phyloP scores from a whole-genome alignment of 202 grass and related monocot species.

The Eragrostis tef region DNA sequence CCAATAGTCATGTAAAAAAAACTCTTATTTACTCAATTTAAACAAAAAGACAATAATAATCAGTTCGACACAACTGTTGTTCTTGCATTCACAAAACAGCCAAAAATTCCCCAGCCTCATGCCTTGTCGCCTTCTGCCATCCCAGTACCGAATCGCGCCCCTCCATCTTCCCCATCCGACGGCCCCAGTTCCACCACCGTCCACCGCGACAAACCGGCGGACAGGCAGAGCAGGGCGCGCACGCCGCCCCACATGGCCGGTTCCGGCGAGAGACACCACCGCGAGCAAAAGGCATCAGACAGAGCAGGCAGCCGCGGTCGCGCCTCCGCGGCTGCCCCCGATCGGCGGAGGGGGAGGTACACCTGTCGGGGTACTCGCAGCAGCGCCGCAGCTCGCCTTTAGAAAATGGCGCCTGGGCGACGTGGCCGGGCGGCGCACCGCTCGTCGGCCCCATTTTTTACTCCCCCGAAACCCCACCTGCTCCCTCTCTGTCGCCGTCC shows the following conservation, averaged over 20 bases:
- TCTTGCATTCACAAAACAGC: too few relatives aligned
- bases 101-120: too few relatives aligned
- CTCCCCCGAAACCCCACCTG: conserved; percentile 31
- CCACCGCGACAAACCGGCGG: not conserved
- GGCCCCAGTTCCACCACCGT: not conserved
- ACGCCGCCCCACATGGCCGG: conserved; percentile 38
- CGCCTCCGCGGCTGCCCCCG: conserved; percentile 8
- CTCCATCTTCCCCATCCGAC: conserved; percentile 11
- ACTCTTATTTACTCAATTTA: too few relatives aligned
- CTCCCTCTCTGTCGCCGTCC: not conserved
- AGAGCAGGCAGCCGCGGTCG: not conserved
- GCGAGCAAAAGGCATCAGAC: conserved; percentile 2
- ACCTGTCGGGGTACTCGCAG: conserved; percentile 57
- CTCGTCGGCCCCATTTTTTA: conserved; percentile 51
- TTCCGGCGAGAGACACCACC: conserved; percentile 38
- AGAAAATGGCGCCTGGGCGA: conserved; percentile 49
- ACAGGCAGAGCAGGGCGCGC: conserved; percentile 19
- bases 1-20: too few relatives aligned
- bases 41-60: too few relatives aligned
- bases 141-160: not conserved
- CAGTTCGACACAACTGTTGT: too few relatives aligned
- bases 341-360: conserved; percentile 41
- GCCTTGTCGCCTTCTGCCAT: too few relatives aligned
- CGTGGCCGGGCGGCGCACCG: conserved; percentile 54
- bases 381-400: conserved; percentile 33